These are phyloP conservation scores for Aureobasidium sp. DNA, from an alignment of 2,329 filamentous ascomycete genomes.

Conservation along the genomic window DNA sequence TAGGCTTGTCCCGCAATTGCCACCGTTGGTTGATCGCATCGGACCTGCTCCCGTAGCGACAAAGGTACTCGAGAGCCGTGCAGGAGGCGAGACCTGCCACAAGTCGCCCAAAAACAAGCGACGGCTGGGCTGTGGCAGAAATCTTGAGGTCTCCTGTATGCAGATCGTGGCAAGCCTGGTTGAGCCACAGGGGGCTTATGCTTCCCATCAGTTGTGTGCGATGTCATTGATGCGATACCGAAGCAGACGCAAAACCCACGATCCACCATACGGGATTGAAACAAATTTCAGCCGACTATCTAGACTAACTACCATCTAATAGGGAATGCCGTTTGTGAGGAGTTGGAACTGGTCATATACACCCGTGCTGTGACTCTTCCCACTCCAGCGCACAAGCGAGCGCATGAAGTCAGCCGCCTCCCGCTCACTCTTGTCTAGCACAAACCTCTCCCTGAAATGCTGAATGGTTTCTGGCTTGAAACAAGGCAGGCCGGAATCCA, in stretches of 20 bases:
- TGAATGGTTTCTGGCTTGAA: slow-evolving; percentile 94
- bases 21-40: too few relatives aligned
- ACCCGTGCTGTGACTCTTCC: slow-evolving; percentile 81
- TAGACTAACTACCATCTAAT: slow-evolving; percentile 40
- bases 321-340: slow-evolving; percentile 94
- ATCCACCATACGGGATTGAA: neutral
- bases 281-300: neutral
- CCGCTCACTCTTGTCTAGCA: slow-evolving; percentile 79
- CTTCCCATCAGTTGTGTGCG: too few relatives aligned
- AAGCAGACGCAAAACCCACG: too few relatives aligned
- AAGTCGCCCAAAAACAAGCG: too few relatives aligned
- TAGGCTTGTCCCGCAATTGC: neutral
- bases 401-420: slow-evolving; percentile 94
- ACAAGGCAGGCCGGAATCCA: slow-evolving; percentile 90
- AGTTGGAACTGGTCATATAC: slow-evolving; percentile 98
- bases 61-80: too few relatives aligned
- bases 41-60: too few relatives aligned
- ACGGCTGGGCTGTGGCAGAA: too few relatives aligned
- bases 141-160: too few relatives aligned
- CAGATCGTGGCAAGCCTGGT: too few relatives aligned
- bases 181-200: too few relatives aligned
- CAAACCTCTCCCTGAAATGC: slow-evolving; percentile 88
- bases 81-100: too few relatives aligned
- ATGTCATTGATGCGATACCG: too few relatives aligned
- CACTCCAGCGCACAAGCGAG: slow-evolving; percentile 80